These are phyloP conservation scores for Cercospora nicotianae DNA, from an alignment of 2,329 filamentous ascomycete species.

Conservation along the genomic window DNA sequence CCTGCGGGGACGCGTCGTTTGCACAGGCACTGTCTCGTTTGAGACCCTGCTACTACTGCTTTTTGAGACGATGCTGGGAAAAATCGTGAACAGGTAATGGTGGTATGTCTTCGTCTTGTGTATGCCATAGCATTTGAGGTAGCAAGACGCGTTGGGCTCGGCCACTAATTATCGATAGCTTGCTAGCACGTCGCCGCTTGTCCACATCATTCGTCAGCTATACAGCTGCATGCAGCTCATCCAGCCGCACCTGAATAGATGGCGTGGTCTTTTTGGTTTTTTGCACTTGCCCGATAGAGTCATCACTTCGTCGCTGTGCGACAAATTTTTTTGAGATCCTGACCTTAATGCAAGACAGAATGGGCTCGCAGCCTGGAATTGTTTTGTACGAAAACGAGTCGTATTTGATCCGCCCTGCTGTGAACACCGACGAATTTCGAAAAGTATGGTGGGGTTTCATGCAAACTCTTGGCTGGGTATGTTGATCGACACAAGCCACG, in stretches of 20 bases:
- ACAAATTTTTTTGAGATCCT: neutral
- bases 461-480: slow-evolving; percentile 39
- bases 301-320: neutral
- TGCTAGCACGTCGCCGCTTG: neutral
- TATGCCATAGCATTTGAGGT: neutral
- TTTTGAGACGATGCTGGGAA: too few species aligned
- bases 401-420: slow-evolving; percentile 24
- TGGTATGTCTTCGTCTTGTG: neutral
- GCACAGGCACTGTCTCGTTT: too few species aligned
- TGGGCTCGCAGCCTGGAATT: neutral
- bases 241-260: neutral
- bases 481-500: slow-evolving; percentile 7
- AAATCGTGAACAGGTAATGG: too few species aligned
- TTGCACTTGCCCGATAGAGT: neutral
- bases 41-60: too few species aligned
- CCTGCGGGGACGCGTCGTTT: neutral
- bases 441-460: slow-evolving; percentile 42
- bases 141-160: neutral
- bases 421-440: slow-evolving; percentile 21
- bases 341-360: neutral
- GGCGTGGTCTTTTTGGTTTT: neutral
- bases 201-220: neutral
- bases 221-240: neutral
- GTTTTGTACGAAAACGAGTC: slow-evolving; percentile 19
- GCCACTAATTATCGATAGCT: neutral